A percentile compares a stretch with the other conserved stretches of the same genome.
Evolutionary conservation across 805 yeast species (phyloP).

Genomic region (Citeromyces matritensis): DNA sequence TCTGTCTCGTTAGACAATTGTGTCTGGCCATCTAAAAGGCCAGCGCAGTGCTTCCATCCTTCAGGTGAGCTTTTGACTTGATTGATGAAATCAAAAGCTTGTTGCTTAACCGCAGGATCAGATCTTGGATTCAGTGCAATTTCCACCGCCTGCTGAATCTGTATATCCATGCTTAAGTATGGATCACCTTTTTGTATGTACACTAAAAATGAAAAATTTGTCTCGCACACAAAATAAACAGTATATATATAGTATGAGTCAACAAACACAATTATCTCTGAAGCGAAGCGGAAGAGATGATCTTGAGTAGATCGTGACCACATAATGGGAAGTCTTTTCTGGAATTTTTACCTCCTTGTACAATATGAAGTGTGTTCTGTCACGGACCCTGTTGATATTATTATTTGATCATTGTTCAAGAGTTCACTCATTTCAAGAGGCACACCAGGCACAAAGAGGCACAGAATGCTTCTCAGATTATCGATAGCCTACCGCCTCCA

Average conservation of each 20-base stretch:
- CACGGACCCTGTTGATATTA: no score
- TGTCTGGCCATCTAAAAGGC: constrained; percentile 19
- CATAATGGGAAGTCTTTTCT: no score
- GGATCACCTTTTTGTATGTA: neutral
- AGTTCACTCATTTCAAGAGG: no score
- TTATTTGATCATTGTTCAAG: no score
- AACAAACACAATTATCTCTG: no score
- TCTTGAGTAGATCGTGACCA: no score
- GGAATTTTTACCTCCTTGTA: no score
- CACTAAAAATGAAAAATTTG: constrained; percentile 1
- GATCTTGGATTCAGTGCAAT: constrained; percentile 64
- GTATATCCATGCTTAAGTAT: constrained; percentile 20
- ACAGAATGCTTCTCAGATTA: no score
- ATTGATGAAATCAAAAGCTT: constrained; percentile 35
- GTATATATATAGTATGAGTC: neutral
- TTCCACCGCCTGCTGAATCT: constrained; percentile 79
- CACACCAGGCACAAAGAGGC: no score
- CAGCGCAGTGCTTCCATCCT: constrained; percentile 41
- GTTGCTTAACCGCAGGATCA: constrained; percentile 20
- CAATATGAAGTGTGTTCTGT: no score
- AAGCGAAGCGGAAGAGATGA: no score
- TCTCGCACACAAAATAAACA: neutral
- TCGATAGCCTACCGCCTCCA: no score
- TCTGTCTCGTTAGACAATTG: constrained; percentile 35
- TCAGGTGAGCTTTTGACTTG: constrained; percentile 36